These are phyloP conservation scores for Trichosporon sp. DNA, from an alignment of 1,284 basidiomycete species.

Conservation along the genomic window DNA sequence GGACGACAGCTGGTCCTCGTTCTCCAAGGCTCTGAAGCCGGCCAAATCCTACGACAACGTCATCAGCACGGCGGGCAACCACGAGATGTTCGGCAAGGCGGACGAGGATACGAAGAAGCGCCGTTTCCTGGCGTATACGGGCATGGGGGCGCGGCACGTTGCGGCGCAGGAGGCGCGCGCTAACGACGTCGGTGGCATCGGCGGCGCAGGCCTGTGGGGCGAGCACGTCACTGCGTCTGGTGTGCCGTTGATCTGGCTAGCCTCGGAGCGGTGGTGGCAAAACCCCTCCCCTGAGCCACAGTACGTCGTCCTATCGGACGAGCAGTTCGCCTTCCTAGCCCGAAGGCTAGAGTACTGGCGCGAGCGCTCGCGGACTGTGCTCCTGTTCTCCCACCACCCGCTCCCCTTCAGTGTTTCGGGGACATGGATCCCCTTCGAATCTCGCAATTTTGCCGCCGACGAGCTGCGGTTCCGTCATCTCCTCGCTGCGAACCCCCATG, in stretches of 20 bases:
- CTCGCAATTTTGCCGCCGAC: constrained; percentile 1
- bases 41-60: constrained; percentile 14
- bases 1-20: neutral
- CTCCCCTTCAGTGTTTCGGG: constrained; percentile 18
- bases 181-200: neutral
- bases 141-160: neutral
- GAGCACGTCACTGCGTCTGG: constrained; percentile 8
- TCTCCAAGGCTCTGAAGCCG: constrained; percentile 1
- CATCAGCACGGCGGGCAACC: constrained; percentile 12
- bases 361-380: neutral
- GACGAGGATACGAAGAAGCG: neutral
- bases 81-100: constrained; percentile 17
- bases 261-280: neutral
- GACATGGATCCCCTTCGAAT: neutral
- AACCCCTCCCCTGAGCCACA: neutral
- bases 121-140: constrained; percentile 6
- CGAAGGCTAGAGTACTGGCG: constrained; percentile 19
- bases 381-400: constrained; percentile 20
- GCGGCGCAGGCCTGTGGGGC: constrained; percentile 16
- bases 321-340: constrained; percentile 22
- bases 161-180: neutral
- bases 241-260: constrained; percentile 17
- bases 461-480: constrained; percentile 6
- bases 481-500: constrained; percentile 20
- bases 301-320: constrained; percentile 10